Percentiles rank a stretch among this genome's conserved stretches.
phyloP scores from a whole-genome alignment of 768 basidiomycete genomes.

The Rhodotorula taiwanensis region DNA sequence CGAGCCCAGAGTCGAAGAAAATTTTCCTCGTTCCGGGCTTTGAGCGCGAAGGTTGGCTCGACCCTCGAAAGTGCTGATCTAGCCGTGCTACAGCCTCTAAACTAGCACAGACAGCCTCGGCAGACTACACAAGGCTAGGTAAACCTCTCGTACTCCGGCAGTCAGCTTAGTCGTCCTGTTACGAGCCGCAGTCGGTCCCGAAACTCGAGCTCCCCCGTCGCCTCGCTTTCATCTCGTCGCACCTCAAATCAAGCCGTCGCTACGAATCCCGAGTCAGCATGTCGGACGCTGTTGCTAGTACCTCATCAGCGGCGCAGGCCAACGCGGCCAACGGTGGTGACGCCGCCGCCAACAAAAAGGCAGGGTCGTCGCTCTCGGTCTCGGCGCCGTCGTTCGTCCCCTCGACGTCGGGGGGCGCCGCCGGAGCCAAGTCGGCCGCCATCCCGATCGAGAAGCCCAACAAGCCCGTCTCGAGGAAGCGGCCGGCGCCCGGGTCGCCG shows the following conservation, averaged over 20 bases:
- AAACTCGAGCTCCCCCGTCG: neutral
- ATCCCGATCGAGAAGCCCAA: constrained; percentile 17
- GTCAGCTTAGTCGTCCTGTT: too few relatives aligned
- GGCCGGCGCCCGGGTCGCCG: constrained; percentile 32
- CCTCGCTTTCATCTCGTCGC: too few relatives aligned
- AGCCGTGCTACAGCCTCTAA: too few relatives aligned
- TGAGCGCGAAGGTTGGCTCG: too few relatives aligned
- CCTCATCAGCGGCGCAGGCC: neutral
- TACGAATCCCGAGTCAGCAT: neutral
- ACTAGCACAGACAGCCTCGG: too few relatives aligned
- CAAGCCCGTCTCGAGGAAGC: constrained; percentile 31
- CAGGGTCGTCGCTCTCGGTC: constrained; percentile 17
- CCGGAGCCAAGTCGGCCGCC: constrained; percentile 8
- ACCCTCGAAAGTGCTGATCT: too few relatives aligned
- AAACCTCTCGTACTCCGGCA: too few relatives aligned
- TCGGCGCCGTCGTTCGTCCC: constrained; percentile 28
- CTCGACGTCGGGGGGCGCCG: constrained; percentile 1
- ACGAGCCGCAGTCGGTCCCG: too few relatives aligned
- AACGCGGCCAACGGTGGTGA: too few relatives aligned
- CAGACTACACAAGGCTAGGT: too few relatives aligned
- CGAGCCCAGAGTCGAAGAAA: too few relatives aligned
- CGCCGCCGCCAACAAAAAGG: neutral
- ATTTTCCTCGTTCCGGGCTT: too few relatives aligned
- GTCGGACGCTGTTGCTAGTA: neutral
- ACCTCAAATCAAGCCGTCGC: neutral